phyloP scores from a whole-genome alignment of 768 basidiomycete genomes.

The Ramaria rubella region DNA sequence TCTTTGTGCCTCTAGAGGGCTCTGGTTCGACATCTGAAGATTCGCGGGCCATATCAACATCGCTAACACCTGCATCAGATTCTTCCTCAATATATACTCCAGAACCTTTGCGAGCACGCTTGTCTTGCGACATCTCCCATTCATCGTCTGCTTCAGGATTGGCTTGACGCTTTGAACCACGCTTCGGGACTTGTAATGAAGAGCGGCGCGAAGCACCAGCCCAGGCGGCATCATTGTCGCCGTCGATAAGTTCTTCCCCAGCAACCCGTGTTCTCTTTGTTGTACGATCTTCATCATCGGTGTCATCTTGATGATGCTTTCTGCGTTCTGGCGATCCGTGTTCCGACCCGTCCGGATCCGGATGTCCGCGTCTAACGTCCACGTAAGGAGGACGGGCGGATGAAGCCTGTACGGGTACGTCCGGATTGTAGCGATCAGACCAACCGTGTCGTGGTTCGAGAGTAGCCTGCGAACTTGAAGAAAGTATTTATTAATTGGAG shows the following conservation, averaged over 20 bases:
- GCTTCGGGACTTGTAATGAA: conserved; percentile 19
- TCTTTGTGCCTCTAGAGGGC: conserved; percentile 50
- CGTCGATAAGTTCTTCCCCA: conserved; percentile 41
- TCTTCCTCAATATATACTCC: conserved; percentile 35
- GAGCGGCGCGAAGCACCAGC: not conserved
- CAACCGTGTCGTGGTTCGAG: conserved; percentile 31
- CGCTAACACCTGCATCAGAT: conserved; percentile 15
- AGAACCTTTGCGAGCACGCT: conserved; percentile 51
- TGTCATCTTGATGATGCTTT: conserved; percentile 27
- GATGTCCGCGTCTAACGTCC: not conserved
- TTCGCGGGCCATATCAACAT: not conserved
- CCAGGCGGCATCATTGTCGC: conserved; percentile 41
- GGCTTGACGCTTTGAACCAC: conserved; percentile 46
- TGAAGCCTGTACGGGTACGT: conserved; percentile 11
- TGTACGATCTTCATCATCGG: conserved; percentile 24
- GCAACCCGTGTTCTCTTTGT: conserved; percentile 51
- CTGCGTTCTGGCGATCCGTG: conserved; percentile 9
- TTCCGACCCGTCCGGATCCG: not conserved
- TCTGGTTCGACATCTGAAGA: conserved; percentile 31
- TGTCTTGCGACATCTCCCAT: conserved; percentile 39
- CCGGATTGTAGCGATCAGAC: conserved; percentile 34
- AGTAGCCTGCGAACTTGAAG: not conserved
- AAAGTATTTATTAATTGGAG: no score
- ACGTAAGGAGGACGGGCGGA: not conserved
- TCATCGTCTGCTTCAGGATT: conserved; percentile 40